phyloP scores from a whole-genome alignment of 2,329 filamentous ascomycete genomes.

The Blastomyces emzantsi region DNA sequence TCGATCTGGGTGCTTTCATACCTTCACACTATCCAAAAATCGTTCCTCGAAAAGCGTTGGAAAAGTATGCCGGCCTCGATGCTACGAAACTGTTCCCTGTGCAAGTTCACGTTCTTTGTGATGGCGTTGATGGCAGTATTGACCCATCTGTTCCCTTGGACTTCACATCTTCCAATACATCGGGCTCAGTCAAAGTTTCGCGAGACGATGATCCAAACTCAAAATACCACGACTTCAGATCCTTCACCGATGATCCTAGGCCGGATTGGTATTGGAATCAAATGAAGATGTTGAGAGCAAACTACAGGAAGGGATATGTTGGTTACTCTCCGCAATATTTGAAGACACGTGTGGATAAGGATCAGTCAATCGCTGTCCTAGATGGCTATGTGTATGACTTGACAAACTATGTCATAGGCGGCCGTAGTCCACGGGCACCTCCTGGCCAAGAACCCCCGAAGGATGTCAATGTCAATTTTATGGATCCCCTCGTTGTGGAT shows the following conservation, averaged over 20 bases:
- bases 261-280: conserved; percentile 90
- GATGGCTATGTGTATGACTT: conserved; percentile 78
- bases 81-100: conserved; percentile 85
- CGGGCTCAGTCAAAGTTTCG: conserved; percentile 57
- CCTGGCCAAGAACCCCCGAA: conserved; percentile 43
- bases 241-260: conserved; percentile 68
- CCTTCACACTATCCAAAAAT: conserved; percentile 69
- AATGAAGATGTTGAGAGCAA: conserved; percentile 65
- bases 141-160: conserved; percentile 71
- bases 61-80: conserved; percentile 78
- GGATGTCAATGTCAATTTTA: conserved; percentile 60
- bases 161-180: conserved; percentile 69
- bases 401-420: conserved; percentile 70
- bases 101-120: conserved; percentile 86
- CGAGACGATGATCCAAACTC: conserved; percentile 61
- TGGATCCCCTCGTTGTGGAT: conserved; percentile 62
- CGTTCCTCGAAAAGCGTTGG: conserved; percentile 52
- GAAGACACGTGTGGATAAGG: conserved; percentile 56
- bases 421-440: conserved; percentile 54
- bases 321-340: conserved; percentile 77
- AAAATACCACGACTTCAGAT: conserved; percentile 87
- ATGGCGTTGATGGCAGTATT: conserved; percentile 59
- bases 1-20: conserved; percentile 66
- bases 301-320: conserved; percentile 78
- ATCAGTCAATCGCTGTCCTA: conserved; percentile 66